Percentiles rank a stretch among this genome's conserved stretches.
Conservation (phyloP, 805 yeast genomes). For the Pichia heedii region DNA sequence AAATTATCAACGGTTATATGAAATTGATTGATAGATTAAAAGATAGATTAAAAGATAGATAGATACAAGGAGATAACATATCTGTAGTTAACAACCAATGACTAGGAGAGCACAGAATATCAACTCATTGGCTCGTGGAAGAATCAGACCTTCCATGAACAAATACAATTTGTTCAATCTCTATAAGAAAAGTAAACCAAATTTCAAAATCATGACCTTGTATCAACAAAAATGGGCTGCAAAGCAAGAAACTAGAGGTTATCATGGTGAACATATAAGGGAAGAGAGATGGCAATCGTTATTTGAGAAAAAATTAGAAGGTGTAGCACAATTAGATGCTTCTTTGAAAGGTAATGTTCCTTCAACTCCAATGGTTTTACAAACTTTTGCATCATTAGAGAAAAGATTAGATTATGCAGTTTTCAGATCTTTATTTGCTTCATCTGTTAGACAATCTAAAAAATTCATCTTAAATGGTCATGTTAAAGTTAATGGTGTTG, state of each 20-base stretch:
- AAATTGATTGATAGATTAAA: not conserved
- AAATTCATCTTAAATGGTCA: slow-evolving; percentile 74
- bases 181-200: slow-evolving; percentile 56
- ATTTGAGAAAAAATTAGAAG: slow-evolving; percentile 63
- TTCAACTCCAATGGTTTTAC: slow-evolving; percentile 73
- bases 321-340: slow-evolving; percentile 85
- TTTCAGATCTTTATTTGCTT: slow-evolving; percentile 88
- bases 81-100: slow-evolving; percentile 16
- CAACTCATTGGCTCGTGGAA: slow-evolving; percentile 26
- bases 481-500: slow-evolving; percentile 79
- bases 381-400: slow-evolving; percentile 83
- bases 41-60: not conserved
- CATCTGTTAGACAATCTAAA: slow-evolving; percentile 89
- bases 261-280: slow-evolving; percentile 90
- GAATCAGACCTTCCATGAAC: slow-evolving; percentile 85
- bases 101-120: slow-evolving; percentile 24
- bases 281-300: slow-evolving; percentile 72
- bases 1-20: not conserved
- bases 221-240: slow-evolving; percentile 90
- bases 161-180: slow-evolving; percentile 84
- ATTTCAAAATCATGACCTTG: slow-evolving; percentile 53
- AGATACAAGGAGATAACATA: too few species aligned
- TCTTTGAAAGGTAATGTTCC: slow-evolving; percentile 54
- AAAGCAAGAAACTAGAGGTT: slow-evolving; percentile 85
- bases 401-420: slow-evolving; percentile 83